phyloP scores from a whole-genome alignment of 2,329 filamentous ascomycete species.

The Keithomyces neogunnii region DNA sequence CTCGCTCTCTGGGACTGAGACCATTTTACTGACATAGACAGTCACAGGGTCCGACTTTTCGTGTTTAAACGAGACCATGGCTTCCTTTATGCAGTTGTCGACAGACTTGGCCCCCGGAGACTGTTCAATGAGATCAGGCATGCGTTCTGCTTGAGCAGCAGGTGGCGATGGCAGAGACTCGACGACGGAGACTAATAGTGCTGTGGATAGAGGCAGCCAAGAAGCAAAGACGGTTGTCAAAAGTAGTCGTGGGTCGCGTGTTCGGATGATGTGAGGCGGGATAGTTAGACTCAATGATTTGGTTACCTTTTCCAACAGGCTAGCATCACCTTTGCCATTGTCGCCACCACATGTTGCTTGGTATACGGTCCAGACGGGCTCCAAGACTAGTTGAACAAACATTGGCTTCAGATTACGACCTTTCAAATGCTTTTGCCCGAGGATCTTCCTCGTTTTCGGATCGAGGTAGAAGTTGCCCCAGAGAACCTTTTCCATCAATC shows the following conservation, averaged over 20 bases:
- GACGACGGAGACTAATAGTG: conserved; percentile 84
- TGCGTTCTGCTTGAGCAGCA: conserved; percentile 66
- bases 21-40: conserved; percentile 97
- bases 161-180: conserved; percentile 85
- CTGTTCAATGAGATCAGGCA: conserved; percentile 69
- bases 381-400: conserved; percentile 93
- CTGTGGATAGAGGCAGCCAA: conserved; percentile 90
- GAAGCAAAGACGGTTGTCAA: conserved; percentile 79
- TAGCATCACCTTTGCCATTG: conserved; percentile 73
- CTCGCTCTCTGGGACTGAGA: conserved; percentile 88
- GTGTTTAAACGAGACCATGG: conserved; percentile 74
- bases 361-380: conserved; percentile 95
- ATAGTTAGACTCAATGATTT: conserved; percentile 82
- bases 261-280: conserved; percentile 73
- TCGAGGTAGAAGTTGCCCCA: conserved; percentile 98
- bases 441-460: conserved; percentile 89
- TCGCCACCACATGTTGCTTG: conserved; percentile 78
- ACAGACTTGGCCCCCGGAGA: conserved; percentile 72
- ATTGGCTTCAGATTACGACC: conserved; percentile 87
- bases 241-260: conserved; percentile 73
- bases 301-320: conserved; percentile 84
- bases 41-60: conserved; percentile 68
- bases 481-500: conserved; percentile 80
- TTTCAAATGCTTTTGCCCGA: conserved; percentile 86
- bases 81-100: conserved; percentile 59